Base-by-base conservation (phyloP, 2,329 filamentous ascomycete genomes). In the Volutella citrinella region DNA sequence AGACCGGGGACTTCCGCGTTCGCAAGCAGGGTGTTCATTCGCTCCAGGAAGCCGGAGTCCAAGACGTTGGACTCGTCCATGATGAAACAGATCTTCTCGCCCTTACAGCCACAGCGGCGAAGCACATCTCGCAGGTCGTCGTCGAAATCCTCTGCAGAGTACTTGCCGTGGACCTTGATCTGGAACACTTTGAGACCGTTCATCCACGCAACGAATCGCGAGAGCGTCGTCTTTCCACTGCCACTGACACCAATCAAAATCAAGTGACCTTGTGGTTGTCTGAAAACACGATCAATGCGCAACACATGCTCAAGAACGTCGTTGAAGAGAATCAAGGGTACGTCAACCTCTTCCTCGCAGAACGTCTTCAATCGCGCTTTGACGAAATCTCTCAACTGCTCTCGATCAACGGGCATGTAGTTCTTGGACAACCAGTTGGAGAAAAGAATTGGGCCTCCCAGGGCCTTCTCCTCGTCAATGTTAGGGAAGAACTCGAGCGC, bases 351-450 rank as follows among this genome's bases (percentile, higher is more conserved):
- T 71, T 99, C 93, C 58, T 99, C 94, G 57, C 93, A 99, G 74
- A 99, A 99, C 0, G 93, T 98, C 70, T 86, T 91, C 40, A 99
- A 78, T 56, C 93, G 83, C 32, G 93, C 93, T 66, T 96, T 97
- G 60, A 98, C 93, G 51, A 97, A 98, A 49, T 97, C 93, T 50
- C 94, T 83, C 22, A 99, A 74, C 54, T 94, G 85, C 57, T 98
- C 93, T 48, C 93, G 86, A 54, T 95, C 89, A 23, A 99, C 93
- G 7, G 93, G 93, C 10, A 97, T 81, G 56, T 99, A 99, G 61
- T 99, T 87, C 78, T 95, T 97, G 10, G 91, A 97, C 6, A 98
- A 76, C 93, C 93, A 99, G 67, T 98, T 99, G 7, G 94, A 98
- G 74, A 95, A 99, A 36, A 99, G 70, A 34, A 99, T 97, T 1